Percentiles rank a stretch among this genome's conserved stretches.
Conservation (phyloP, 225 moss, liverwort and hornwort genomes). For the Polytrichum commune region DNA sequence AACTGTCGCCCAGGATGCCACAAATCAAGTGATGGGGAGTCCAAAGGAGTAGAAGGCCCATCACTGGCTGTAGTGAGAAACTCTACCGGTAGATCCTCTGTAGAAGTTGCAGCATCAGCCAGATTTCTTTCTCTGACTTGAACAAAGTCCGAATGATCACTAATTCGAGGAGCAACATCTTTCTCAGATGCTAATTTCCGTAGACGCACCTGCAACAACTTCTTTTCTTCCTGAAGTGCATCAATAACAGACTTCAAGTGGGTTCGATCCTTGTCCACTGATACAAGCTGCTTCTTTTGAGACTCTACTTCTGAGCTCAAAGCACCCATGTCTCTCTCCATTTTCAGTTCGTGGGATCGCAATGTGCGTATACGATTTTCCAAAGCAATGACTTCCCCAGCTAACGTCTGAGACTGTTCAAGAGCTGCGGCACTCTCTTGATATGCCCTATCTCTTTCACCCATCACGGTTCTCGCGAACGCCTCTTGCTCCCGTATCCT, state of each 20-base stretch:
- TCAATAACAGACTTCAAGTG: slow-evolving; percentile 84
- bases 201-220: slow-evolving; percentile 74
- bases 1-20: slow-evolving; percentile 29
- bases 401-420: slow-evolving; percentile 83
- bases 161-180: slow-evolving; percentile 41
- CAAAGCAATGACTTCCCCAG: slow-evolving; percentile 83
- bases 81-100: slow-evolving; percentile 65
- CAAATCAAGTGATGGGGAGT: slow-evolving; percentile 42
- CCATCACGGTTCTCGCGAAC: slow-evolving; percentile 48
- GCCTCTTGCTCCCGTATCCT: slow-evolving; percentile 72
- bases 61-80: slow-evolving; percentile 40
- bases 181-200: slow-evolving; percentile 64
- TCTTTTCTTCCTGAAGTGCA: slow-evolving; percentile 97
- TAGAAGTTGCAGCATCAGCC: slow-evolving; percentile 78
- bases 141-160: slow-evolving; percentile 28
- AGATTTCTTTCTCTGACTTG: slow-evolving; percentile 35
- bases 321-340: slow-evolving; percentile 66
- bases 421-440: slow-evolving; percentile 74
- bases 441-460: slow-evolving; percentile 79
- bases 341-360: slow-evolving; percentile 78
- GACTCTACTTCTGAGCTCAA: slow-evolving; percentile 60
- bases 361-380: slow-evolving; percentile 80
- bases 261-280: slow-evolving; percentile 75
- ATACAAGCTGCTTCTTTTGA: slow-evolving; percentile 51
- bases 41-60: slow-evolving; percentile 53